These are phyloP conservation scores for Sarcodon sp. DNA, from an alignment of 768 basidiomycete species.

Conservation along the genomic window DNA sequence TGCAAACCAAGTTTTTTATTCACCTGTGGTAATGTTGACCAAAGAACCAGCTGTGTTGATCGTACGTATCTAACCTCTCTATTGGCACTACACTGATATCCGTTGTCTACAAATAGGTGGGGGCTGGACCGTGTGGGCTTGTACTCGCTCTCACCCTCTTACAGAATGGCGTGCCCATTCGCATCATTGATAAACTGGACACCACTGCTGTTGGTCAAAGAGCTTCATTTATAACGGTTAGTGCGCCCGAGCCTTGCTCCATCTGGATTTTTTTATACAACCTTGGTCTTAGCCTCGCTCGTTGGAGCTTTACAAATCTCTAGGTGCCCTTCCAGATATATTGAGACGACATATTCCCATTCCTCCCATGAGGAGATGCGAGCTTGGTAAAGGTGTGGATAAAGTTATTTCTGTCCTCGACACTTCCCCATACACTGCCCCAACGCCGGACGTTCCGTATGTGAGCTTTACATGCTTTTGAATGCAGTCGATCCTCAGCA, in stretches of 20 bases:
- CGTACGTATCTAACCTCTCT: too few relatives aligned
- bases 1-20: too few relatives aligned
- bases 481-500: background rate
- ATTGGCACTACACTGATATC: too few relatives aligned
- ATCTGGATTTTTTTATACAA: background rate
- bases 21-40: too few relatives aligned
- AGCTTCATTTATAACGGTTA: slow-evolving; percentile 16
- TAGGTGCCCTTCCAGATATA: slow-evolving; percentile 10
- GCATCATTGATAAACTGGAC: slow-evolving; percentile 10
- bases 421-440: background rate
- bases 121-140: slow-evolving; percentile 11
- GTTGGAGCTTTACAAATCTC: slow-evolving; percentile 8
- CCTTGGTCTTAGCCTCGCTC: slow-evolving; percentile 8
- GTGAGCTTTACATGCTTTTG: slow-evolving; percentile 2
- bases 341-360: background rate
- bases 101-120: slow-evolving; percentile 6
- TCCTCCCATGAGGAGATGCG: slow-evolving; percentile 5
- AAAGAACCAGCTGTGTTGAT: too few relatives aligned
- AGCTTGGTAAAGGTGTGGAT: slow-evolving; percentile 9
- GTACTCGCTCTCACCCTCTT: slow-evolving; percentile 7
- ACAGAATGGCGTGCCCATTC: slow-evolving; percentile 10
- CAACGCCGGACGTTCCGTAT: slow-evolving; percentile 8
- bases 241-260: background rate
- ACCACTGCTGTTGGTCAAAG: slow-evolving; percentile 8
- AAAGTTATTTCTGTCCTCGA: slow-evolving; percentile 1